Conservation (phyloP, 257 asterid species). For the Salvia splendens region DNA sequence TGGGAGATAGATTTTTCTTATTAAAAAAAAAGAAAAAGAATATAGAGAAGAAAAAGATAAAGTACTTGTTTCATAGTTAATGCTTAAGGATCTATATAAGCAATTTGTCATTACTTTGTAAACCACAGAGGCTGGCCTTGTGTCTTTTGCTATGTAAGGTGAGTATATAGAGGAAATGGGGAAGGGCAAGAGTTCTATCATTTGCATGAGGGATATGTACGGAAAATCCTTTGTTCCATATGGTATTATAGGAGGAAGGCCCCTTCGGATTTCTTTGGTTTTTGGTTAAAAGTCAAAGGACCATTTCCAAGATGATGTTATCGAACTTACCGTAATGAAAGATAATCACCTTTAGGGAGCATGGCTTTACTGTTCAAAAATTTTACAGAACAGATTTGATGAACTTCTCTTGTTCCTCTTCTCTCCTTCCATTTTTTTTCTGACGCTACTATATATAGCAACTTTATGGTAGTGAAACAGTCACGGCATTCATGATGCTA, state of each 20-base stretch:
- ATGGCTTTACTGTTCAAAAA: neutral
- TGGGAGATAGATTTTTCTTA: neutral
- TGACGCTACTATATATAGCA: slow-evolving; percentile 10
- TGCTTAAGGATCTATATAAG: slow-evolving; percentile 1
- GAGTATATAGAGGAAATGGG: slow-evolving; percentile 14
- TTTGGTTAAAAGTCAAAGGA: too few species aligned
- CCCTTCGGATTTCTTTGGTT: too few species aligned
- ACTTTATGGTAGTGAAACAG: neutral
- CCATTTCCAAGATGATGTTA: too few species aligned
- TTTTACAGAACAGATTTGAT: neutral
- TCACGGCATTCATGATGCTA: neutral
- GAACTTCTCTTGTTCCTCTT: neutral
- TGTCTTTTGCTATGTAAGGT: slow-evolving; percentile 8
- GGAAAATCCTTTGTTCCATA: too few species aligned
- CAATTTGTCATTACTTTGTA: neutral
- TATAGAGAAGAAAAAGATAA: neutral
- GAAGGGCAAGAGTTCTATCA: neutral
- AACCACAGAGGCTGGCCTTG: neutral
- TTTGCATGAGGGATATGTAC: neutral
- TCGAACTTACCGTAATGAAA: too few species aligned
- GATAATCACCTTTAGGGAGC: neutral
- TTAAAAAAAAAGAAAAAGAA: too few species aligned
- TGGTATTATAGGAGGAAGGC: too few species aligned
- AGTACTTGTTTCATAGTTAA: neutral
- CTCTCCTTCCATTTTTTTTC: neutral